Conservation (phyloP, 208 protist species). For the Crithidia brevicula region DNA sequence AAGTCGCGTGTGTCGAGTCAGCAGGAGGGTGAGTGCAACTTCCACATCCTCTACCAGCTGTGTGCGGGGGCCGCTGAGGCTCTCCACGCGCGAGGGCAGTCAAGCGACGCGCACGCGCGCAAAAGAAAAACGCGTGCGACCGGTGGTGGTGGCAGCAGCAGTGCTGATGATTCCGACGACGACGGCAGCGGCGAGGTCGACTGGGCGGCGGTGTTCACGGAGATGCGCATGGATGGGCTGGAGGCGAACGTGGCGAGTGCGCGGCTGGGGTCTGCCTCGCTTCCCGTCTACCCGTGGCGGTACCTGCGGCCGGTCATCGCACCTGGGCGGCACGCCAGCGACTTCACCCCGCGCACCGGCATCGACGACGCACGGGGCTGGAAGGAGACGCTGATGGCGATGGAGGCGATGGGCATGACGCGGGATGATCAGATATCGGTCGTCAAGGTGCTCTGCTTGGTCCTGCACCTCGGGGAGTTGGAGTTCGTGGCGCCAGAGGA, state of each 20-base stretch:
- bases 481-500: slow-evolving; percentile 68
- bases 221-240: slow-evolving; percentile 28
- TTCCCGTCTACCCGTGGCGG: slow-evolving; percentile 19
- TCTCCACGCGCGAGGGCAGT: not conserved
- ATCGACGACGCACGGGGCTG: slow-evolving; percentile 87
- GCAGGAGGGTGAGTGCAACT: slow-evolving; percentile 93
- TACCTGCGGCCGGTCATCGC: slow-evolving; percentile 22
- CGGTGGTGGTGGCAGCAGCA: not conserved
- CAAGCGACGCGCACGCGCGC: not conserved
- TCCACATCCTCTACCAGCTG: slow-evolving; percentile 97
- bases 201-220: slow-evolving; percentile 25
- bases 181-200: slow-evolving; percentile 1
- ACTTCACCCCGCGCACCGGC: slow-evolving; percentile 30
- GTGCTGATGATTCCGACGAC: not conserved
- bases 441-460: slow-evolving; percentile 87
- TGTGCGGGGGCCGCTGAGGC: slow-evolving; percentile 48
- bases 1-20: slow-evolving; percentile 90
- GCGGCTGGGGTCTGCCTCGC: slow-evolving; percentile 2
- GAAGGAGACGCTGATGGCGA: slow-evolving; percentile 79
- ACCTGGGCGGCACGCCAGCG: slow-evolving; percentile 17
- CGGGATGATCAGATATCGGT: slow-evolving; percentile 74
- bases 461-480: slow-evolving; percentile 96
- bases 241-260: not conserved
- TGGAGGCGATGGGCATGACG: slow-evolving; percentile 92
- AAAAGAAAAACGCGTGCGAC: not conserved